A percentile compares a stretch with the other conserved stretches of the same genome.
phyloP scores from a whole-genome alignment of 371 early-diverging fungal species.

The Mortierella polycephala region DNA sequence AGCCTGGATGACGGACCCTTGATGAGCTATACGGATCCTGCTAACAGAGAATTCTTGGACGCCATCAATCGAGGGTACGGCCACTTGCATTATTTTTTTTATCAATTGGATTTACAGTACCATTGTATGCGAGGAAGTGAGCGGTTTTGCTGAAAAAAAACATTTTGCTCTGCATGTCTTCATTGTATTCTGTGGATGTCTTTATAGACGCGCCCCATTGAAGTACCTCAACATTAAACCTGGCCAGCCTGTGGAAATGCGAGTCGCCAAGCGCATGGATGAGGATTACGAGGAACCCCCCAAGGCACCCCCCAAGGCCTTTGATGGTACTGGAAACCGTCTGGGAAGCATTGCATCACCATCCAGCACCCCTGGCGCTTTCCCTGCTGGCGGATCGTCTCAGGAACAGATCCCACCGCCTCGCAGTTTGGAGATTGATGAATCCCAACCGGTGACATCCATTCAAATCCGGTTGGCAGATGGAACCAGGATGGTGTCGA shows the following conservation, averaged over 20 bases:
- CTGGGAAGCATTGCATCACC: constrained; percentile 64
- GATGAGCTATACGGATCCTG: constrained; percentile 85
- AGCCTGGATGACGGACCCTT: constrained; percentile 95
- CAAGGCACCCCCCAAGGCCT: constrained; percentile 79
- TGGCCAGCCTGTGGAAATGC: constrained; percentile 93
- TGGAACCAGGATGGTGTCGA: constrained; percentile 86
- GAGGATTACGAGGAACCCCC: constrained; percentile 92
- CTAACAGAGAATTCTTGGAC: constrained; percentile 82
- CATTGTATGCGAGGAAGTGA: too few relatives aligned
- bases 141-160: too few relatives aligned
- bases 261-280: constrained; percentile 82
- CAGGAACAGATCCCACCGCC: constrained; percentile 55
- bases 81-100: neutral
- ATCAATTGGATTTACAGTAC: neutral
- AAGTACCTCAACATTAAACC: constrained; percentile 88
- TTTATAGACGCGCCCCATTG: constrained; percentile 63
- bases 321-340: constrained; percentile 89
- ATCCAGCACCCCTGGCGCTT: constrained; percentile 53
- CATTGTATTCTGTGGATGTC: too few relatives aligned
- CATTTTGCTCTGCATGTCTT: too few relatives aligned
- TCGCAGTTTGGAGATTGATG: constrained; percentile 71
- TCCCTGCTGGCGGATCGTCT: constrained; percentile 52
- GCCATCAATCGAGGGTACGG: constrained; percentile 89
- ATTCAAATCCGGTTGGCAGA: constrained; percentile 93
- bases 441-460: constrained; percentile 81